Base-by-base conservation (phyloP, 164 flowering plant genomes). In the Sextonia rubra region DNA sequence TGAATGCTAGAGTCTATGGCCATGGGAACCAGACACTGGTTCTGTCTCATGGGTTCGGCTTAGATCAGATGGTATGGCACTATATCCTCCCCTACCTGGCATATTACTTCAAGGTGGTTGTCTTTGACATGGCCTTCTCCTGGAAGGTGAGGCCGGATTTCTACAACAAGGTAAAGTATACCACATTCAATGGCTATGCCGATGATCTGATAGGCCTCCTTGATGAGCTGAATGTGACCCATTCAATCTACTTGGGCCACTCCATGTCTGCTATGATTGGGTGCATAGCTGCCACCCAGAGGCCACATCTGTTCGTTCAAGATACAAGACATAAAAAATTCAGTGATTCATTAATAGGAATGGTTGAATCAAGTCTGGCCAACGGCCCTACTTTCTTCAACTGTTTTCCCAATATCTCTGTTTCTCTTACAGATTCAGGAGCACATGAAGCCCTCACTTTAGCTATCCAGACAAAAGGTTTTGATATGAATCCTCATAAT, bases 231-330 rank as follows among this genome's bases (percentile, higher is more conserved):
- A 64, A 77, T 0, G 71, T 83, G 17, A 71, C 73, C 15, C 47
- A 37, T 3, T 27, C 77, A 27, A 62, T 78, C 23, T 83, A 77
- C 56, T 22, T 85, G 37, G 87, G 85, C 25, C 85, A 85, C 70
- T 85, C 87, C 74, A 75, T 82, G 79, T 82, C 84, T 12, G 85
- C 85, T 70, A 83, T 83, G 84, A 70, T 83, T 56, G 87, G 85
- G 2, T 72, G 79, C 74, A 23, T 83, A 2, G 87, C 87, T 27
- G 73, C 87, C 14, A 73, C 73, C 1, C 24, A 63, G 11, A 73
- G 84, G n/a, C 87, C 87, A 6, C 71, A 77, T 5, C 85, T 82
- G 66, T 85, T 85, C 23, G n/a, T n/a, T n/a, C n/a, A n/a, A n/a
- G n/a, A n/a, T n/a, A n/a, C n/a, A n/a, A n/a, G n/a, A n/a, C n/a